Conservation (phyloP, 306 rosid genomes). For the cucumber (Cucumis sativus) region Cucumber_9930_V3 NC_026655.2:13624001-13624500, state of each 20-base stretch:
- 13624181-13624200: not conserved
- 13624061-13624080: constrained; percentile 21
- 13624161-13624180: constrained; percentile 1
- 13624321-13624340: not conserved
- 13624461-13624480: not conserved
- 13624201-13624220: not conserved
- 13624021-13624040: not conserved
- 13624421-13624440: not conserved
- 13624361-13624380: not conserved
- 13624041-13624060: constrained; percentile 9
- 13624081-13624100: constrained; percentile 13
- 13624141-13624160: not conserved
- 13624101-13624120: not conserved
- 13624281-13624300: constrained; percentile 19
- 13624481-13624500: not conserved
- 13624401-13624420: not conserved
- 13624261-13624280: constrained; percentile 34
- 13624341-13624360: not conserved
- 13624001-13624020: not conserved
- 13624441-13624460: not conserved
- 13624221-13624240: not conserved
- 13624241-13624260: constrained; percentile 19
- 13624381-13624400: not conserved
- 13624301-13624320: constrained; percentile 15
- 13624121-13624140: not conserved